Evolutionary conservation across 805 yeast species (phyloP).

Genomic region (Tetrapisispora namnaoensis): DNA sequence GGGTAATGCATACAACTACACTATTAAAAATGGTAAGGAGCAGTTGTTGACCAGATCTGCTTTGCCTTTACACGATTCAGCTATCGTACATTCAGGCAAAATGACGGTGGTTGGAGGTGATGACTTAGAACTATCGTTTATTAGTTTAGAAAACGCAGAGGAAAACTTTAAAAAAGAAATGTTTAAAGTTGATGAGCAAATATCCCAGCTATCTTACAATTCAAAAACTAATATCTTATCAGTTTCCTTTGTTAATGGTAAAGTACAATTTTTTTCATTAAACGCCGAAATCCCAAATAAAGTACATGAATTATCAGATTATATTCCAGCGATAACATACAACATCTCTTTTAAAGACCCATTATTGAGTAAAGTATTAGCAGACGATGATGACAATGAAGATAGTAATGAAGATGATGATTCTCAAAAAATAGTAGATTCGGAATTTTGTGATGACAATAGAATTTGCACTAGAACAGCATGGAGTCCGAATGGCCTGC

Average conservation of each 20-base stretch:
- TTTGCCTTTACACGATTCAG: conserved; percentile 36
- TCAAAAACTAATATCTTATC: conserved; percentile 47
- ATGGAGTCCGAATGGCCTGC: conserved; percentile 65
- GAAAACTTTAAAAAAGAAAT: conserved; percentile 18
- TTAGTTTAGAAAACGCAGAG: conserved; percentile 31
- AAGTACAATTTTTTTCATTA: conserved; percentile 40
- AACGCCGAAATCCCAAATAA: conserved; percentile 47
- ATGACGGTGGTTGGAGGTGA: conserved; percentile 58
- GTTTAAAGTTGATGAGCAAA: conserved; percentile 42
- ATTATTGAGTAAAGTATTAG: conserved; percentile 4
- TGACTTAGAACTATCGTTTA: conserved; percentile 44
- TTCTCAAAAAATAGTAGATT: conserved; percentile 25
- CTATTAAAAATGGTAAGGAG: conserved; percentile 19
- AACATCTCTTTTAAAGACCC: conserved; percentile 23
- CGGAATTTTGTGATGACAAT: conserved; percentile 30
- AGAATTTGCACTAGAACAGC: conserved; percentile 44
- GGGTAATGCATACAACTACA: conserved; percentile 21
- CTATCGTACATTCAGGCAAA: conserved; percentile 52
- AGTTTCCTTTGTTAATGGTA: conserved; percentile 51
- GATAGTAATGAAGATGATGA: conserved; percentile 31
- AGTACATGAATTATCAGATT: conserved; percentile 35
- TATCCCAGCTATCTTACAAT: conserved; percentile 47
- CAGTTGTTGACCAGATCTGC: conserved; percentile 33
- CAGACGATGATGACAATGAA: conserved; percentile 13
- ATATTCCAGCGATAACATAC: conserved; percentile 28